Evolutionary conservation across 2,329 filamentous ascomycete genomes (phyloP).

Genomic region (Emmonsiellopsis sp.): DNA sequence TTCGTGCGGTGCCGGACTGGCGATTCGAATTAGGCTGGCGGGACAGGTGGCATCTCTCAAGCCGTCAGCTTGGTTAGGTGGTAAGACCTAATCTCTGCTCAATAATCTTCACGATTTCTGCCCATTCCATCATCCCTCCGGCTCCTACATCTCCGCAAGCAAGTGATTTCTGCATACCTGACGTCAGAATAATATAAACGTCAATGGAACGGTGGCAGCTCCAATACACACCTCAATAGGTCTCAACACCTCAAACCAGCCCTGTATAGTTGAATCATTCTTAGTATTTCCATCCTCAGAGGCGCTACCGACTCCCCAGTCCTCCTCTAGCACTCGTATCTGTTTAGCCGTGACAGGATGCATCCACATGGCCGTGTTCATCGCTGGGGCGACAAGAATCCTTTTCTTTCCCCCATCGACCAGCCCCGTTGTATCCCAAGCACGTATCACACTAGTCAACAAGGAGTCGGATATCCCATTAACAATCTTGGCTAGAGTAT

Average conservation of each 20-base stretch:
- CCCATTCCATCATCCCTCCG: conserved; percentile 73
- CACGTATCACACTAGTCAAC: conserved; percentile 63
- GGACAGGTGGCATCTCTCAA: no score
- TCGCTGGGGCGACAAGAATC: conserved; percentile 65
- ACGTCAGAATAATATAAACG: conserved; percentile 11
- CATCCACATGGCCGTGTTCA: conserved; percentile 82
- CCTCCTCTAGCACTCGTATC: conserved; percentile 56
- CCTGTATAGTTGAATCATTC: conserved; percentile 58
- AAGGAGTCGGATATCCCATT: conserved; percentile 71
- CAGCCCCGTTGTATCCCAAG: conserved; percentile 57
- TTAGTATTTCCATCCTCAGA: conserved; percentile 25
- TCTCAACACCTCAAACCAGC: conserved; percentile 28
- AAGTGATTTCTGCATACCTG: conserved; percentile 30
- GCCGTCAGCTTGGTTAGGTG: no score
- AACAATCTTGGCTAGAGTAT: conserved; percentile 75
- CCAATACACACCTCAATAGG: conserved; percentile 49
- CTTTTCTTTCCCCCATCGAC: conserved; percentile 39
- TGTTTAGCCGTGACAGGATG: conserved; percentile 70
- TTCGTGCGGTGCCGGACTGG: no score
- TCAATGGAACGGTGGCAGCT: conserved; percentile 59
- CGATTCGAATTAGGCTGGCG: no score
- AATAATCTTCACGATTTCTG: conserved; percentile 56
- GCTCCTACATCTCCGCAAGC: conserved; percentile 74
- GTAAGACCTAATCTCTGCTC: conserved; percentile 34
- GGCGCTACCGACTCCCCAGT: conserved; percentile 43